Evolutionary conservation across 257 asterid species (phyloP), one percentile per base, ranked within the genome.

Genomic region (Primulina eburnea): DNA sequence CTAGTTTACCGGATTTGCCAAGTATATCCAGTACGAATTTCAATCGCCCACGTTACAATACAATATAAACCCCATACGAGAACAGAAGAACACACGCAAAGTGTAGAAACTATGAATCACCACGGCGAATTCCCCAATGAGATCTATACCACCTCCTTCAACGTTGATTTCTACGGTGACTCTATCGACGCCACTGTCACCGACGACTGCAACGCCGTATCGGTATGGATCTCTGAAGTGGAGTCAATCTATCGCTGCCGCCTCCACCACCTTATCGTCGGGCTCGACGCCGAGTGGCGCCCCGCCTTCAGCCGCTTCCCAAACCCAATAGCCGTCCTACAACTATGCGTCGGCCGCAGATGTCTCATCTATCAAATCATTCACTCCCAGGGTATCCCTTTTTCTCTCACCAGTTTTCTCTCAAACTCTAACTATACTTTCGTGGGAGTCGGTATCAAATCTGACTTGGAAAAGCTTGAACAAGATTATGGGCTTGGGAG

Each of bases 211-310:
- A 14, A 43, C 70, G 63, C 8, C 64, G 76, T 71, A 12, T 17
- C 57, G 11, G 8, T 8, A 2, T 77, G 78, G 82, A 26, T 73
- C 64, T 30, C 57, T 68, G 75, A 69, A 12, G 57, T 75, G 64
- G 79, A 74, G 47, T 1, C n/a, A 32, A 0, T 8, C 62, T 70
- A 78, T 73, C 29, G 50, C 73, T 65, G 18, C 71, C 67, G 75
- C 64, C 65, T 68, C 71, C 52, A 50, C 37, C 12, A 20, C 21
- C 76, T 80, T 24, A 63, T 77, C 64, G 80, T 82, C 74, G 85
- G 92, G 21, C 80, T 86, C 68, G 88, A 80, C 76, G 38, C 73
- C 50, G 92, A 86, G 75, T 86, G 89, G 92, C 81, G 83, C 21
- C 88, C 89, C 0, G 30, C 71, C 75, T 75, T n/a, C 80, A 47